Conservation (phyloP, 306 rosid genomes). For the Cicer judaicum region DNA sequence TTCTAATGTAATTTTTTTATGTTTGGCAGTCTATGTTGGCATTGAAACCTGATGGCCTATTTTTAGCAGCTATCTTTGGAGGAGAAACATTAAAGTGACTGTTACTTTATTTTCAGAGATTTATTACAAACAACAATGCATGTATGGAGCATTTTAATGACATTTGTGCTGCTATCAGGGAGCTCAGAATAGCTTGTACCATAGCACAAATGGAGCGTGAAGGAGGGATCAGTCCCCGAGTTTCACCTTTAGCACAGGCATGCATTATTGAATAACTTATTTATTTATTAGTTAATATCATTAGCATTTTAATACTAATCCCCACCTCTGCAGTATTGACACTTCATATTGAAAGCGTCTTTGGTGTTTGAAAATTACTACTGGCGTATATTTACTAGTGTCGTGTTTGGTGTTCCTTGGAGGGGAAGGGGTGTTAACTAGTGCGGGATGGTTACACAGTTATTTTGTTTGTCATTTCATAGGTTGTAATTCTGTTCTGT, state of each 20-base stretch:
- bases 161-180: constrained; percentile 61
- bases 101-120: constrained; percentile 31
- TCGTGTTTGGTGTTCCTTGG: too few relatives aligned
- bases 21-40: constrained; percentile 87
- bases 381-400: too few relatives aligned
- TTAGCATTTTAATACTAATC: neutral
- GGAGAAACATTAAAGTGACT: constrained; percentile 89
- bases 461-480: constrained; percentile 4
- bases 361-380: too few relatives aligned
- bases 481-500: constrained; percentile 9
- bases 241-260: constrained; percentile 96
- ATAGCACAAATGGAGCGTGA: constrained; percentile 98
- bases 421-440: neutral
- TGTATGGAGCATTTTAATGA: constrained; percentile 38
- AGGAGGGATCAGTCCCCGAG: constrained; percentile 95
- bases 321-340: too few relatives aligned
- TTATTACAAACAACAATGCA: constrained; percentile 32
- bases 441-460: neutral
- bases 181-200: constrained; percentile 95
- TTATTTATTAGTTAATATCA: constrained; percentile 13
- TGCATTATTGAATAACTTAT: constrained; percentile 27
- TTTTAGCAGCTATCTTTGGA: constrained; percentile 88
- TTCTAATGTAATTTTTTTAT: neutral
- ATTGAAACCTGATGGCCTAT: constrained; percentile 93
- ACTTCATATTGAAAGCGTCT: too few relatives aligned